Evolutionary conservation across 164 flowering plant genomes (phyloP).

Genomic region (Stephania cephalantha): DNA sequence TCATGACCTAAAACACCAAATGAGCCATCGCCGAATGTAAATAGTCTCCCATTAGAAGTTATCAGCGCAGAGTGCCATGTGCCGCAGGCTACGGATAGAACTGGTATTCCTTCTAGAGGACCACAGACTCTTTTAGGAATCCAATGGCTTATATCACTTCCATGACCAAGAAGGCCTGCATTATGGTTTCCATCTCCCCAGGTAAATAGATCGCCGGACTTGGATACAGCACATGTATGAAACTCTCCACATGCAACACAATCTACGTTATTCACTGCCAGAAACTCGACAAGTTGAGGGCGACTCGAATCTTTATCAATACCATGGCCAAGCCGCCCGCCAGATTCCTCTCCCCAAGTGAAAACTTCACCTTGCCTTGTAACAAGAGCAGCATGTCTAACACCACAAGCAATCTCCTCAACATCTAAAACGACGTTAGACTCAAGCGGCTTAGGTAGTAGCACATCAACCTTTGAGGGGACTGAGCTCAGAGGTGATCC

Average conservation of each 20-base stretch:
- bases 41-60: conserved; percentile 54
- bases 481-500: conserved; percentile 22
- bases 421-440: conserved; percentile 84
- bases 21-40: conserved; percentile 81
- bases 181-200: conserved; percentile 86
- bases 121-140: conserved; percentile 70
- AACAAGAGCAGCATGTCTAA: conserved; percentile 73
- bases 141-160: conserved; percentile 74
- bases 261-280: conserved; percentile 52
- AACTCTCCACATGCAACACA: conserved; percentile 77
- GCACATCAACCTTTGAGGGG: conserved; percentile 48
- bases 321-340: conserved; percentile 91
- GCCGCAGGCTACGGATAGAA: conserved; percentile 72
- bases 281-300: conserved; percentile 65
- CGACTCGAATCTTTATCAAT: conserved; percentile 45
- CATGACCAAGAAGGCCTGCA: conserved; percentile 75
- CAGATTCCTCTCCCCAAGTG: conserved; percentile 92
- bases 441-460: conserved; percentile 69
- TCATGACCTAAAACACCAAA: conserved; percentile 92
- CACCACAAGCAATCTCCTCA: conserved; percentile 78
- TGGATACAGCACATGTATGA: conserved; percentile 78
- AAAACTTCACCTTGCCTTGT: conserved; percentile 92
- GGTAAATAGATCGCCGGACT: conserved; percentile 59
- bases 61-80: conserved; percentile 79
- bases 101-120: conserved; percentile 69